Conservation (phyloP, 257 asterid species). For the Nicotiana otophora region DNA sequence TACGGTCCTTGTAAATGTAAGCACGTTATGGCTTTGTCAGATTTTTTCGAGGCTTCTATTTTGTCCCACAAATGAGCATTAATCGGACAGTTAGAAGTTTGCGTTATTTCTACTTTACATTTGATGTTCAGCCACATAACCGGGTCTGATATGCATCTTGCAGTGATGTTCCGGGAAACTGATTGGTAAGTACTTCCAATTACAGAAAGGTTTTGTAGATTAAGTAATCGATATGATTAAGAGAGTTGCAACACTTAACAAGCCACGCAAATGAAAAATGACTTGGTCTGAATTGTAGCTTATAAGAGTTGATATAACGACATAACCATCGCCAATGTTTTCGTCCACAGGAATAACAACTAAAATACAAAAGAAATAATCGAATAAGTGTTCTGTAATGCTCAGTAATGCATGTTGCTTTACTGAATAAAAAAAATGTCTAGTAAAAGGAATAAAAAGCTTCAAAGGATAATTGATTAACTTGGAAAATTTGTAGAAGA, state of each 20-base stretch:
- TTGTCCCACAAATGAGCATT: not conserved
- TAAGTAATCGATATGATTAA: not conserved
- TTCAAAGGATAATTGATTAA: not conserved
- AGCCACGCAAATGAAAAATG: not conserved
- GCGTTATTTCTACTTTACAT: not conserved
- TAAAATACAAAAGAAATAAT: not conserved
- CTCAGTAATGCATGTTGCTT: too few species aligned
- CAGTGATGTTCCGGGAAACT: not conserved
- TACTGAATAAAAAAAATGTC: not conserved
- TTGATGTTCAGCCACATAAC: not conserved
- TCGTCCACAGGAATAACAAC: not conserved
- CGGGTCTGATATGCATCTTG: not conserved
- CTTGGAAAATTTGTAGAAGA: not conserved
- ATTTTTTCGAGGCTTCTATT: too few species aligned
- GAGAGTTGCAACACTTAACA: not conserved
- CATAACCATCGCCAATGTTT: not conserved
- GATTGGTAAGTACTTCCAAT: not conserved
- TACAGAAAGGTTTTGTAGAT: not conserved
- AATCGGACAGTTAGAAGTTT: not conserved
- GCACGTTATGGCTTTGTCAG: too few species aligned
- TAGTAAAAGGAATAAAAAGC: not conserved
- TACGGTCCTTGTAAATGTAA: too few species aligned
- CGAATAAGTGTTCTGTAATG: not conserved
- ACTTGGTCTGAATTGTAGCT: not conserved
- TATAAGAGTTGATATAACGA: not conserved